Evolutionary conservation across 441 rosid genomes (phyloP), one percentile per base, ranked within the genome.

Genomic region (Adansonia rubrostipa): DNA sequence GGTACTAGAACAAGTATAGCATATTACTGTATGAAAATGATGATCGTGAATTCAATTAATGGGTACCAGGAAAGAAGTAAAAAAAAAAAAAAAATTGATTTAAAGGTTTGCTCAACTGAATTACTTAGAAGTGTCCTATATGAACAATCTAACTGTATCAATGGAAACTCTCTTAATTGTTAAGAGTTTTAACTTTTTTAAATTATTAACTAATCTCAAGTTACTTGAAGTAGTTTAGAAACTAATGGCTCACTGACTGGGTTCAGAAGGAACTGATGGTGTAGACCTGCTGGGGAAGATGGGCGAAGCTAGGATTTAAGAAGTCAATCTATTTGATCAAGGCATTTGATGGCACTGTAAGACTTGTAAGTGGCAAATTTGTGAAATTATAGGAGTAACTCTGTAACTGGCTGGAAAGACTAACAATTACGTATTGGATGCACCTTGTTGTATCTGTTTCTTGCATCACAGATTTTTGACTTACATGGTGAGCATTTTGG

Each of bases 191-290:
- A 60, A 20, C 33, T 60, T 17, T 17, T 4, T 20, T 19, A 20
- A 11, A 20, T 24, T 8, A 20, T 13, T 9, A 22, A 20, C 14
- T 60, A 33, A 20, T 20, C 22, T 60, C 36, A 60, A 58, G 36
- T 20, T 58, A 58, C 28, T 58, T 57, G 36, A 20, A 60, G 64
- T 22, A 22, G 66, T 61, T 61, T 61, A 61, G 42, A 61, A 61
- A 24, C 65, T 61, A 28, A 61, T 24, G 36, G 15, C 7, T 33
- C 36, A 33, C 36, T 33, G 36, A 33, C 36, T 33, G 36, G 36
- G 36, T 33, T 33, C 4, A 33, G 36, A 33, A 33, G 36, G 36
- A 33, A 33, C 36, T 33, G 36, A 33, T 3, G 36, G 36, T 33
- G 36, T 4, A 24, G 40, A 24, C 66, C 42, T 61, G 36, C 40